Evolutionary conservation across 768 basidiomycete genomes (phyloP).

Genomic region (Naganishia onofrii): DNA sequence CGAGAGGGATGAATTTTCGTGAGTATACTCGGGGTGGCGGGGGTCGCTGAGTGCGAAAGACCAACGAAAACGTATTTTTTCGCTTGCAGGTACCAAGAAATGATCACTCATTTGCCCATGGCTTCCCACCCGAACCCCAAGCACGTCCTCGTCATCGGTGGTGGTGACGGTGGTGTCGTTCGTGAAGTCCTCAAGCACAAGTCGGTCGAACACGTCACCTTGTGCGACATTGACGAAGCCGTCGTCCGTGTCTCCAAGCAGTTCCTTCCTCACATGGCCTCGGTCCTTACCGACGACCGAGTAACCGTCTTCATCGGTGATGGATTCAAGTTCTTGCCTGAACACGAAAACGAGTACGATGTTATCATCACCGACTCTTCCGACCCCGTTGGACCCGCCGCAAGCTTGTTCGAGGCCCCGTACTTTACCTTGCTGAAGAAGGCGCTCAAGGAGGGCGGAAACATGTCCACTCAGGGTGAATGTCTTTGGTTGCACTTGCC

Average conservation of each 20-base stretch:
- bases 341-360: constrained; percentile 83
- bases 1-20: constrained; percentile 97
- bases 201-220: constrained; percentile 81
- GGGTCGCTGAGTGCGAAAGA: not conserved
- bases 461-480: constrained; percentile 94
- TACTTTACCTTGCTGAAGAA: constrained; percentile 94
- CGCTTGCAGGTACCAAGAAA: constrained; percentile 72
- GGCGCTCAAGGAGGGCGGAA: constrained; percentile 81
- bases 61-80: not conserved
- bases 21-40: not conserved
- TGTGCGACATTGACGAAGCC: constrained; percentile 98
- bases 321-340: constrained; percentile 92
- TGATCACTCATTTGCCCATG: constrained; percentile 97
- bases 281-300: constrained; percentile 70
- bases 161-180: constrained; percentile 96
- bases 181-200: constrained; percentile 94
- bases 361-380: constrained; percentile 99
- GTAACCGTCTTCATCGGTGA: constrained; percentile 84
- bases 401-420: constrained; percentile 88
- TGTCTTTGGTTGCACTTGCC: constrained; percentile 90
- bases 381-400: constrained; percentile 94
- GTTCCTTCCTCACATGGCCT: constrained; percentile 91
- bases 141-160: constrained; percentile 94
- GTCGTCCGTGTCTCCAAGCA: constrained; percentile 91
- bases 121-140: constrained; percentile 94